These are phyloP conservation scores for Dicorynia guianensis DNA, from an alignment of 306 rosid genomes.

Conservation along the genomic window DNA sequence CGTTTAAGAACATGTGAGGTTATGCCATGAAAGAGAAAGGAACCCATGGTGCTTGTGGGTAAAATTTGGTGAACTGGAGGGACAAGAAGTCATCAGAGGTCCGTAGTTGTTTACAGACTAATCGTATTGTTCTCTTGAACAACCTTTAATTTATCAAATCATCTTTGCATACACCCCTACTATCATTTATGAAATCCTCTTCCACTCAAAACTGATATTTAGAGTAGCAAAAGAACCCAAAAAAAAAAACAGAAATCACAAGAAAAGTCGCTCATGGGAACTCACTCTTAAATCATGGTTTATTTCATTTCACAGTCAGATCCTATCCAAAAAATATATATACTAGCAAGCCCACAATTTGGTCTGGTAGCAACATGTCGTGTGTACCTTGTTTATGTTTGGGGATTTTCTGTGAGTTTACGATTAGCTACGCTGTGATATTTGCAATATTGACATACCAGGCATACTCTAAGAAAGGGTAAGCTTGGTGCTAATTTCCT, in stretches of 20 bases:
- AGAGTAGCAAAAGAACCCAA: too few relatives aligned
- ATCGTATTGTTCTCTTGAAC: too few relatives aligned
- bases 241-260: slow-evolving; percentile 6
- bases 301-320: slow-evolving; percentile 6
- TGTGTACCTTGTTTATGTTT: slow-evolving; percentile 26
- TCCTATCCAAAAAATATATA: slow-evolving; percentile 27
- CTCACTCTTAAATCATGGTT: slow-evolving; percentile 25
- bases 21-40: too few relatives aligned
- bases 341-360: slow-evolving; percentile 29
- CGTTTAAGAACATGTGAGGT: too few relatives aligned
- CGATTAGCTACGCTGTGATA: slow-evolving; percentile 35
- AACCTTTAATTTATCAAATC: too few relatives aligned
- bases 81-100: too few relatives aligned
- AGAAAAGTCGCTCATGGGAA: neutral
- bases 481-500: slow-evolving; percentile 71
- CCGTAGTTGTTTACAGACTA: too few relatives aligned
- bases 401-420: slow-evolving; percentile 22
- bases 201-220: too few relatives aligned
- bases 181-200: too few relatives aligned
- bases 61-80: too few relatives aligned
- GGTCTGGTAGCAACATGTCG: slow-evolving; percentile 15
- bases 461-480: slow-evolving; percentile 61
- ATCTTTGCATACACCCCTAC: too few relatives aligned
- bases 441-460: slow-evolving; percentile 33
- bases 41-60: too few relatives aligned